These are phyloP conservation scores for Actinomortierella wolfii DNA, from an alignment of 371 early-diverging fungal species.

Conservation along the genomic window DNA sequence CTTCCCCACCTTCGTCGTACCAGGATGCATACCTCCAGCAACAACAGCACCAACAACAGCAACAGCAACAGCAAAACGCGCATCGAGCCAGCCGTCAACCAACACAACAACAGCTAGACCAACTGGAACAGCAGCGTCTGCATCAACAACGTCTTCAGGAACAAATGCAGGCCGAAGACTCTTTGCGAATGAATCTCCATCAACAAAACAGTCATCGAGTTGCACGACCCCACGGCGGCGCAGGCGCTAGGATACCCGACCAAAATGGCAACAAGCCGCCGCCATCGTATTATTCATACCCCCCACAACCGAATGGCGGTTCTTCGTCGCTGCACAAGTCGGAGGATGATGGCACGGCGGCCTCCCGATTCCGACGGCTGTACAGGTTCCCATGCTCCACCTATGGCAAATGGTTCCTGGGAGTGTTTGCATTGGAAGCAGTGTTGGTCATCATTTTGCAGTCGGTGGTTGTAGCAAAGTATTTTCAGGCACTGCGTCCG, in stretches of 20 bases:
- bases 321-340: neutral
- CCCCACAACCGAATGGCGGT: constrained; percentile 11
- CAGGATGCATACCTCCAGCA: neutral
- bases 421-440: constrained; percentile 64
- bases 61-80: neutral
- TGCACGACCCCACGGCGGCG: constrained; percentile 20
- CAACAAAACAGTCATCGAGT: constrained; percentile 17
- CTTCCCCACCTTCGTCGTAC: neutral
- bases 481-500: constrained; percentile 41
- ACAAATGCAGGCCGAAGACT: constrained; percentile 23
- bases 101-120: constrained; percentile 26
- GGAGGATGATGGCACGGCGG: constrained; percentile 2
- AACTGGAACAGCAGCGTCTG: constrained; percentile 25
- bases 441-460: constrained; percentile 72
- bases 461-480: constrained; percentile 63
- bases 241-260: constrained; percentile 12
- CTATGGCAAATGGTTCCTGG: constrained; percentile 51
- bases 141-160: constrained; percentile 30
- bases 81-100: constrained; percentile 8
- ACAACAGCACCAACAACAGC: constrained; percentile 4
- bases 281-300: constrained; percentile 24
- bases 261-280: constrained; percentile 18
- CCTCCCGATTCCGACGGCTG: constrained; percentile 10
- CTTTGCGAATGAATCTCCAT: constrained; percentile 18
- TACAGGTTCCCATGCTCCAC: constrained; percentile 27